Evolutionary conservation across 2,329 filamentous ascomycete species (phyloP), one percentile per base, ranked within the genome.

Genomic region (Scortechinia acanthostroma): DNA sequence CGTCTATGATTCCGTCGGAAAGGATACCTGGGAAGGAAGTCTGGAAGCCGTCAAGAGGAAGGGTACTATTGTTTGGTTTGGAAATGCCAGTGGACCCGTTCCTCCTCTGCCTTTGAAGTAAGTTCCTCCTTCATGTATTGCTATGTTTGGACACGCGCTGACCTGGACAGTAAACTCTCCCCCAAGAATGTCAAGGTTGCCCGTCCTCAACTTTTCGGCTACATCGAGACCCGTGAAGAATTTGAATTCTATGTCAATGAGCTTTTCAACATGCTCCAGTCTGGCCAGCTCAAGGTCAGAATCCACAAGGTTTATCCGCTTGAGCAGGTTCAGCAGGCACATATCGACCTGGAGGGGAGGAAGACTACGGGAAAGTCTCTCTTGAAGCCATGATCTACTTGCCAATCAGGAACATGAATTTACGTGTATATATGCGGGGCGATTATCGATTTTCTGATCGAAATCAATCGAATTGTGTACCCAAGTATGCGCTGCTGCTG

Each of bases 1-100:
- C 6, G 84, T 95, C 21, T 94, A 89, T 58, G 90, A 95, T 59
- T 86, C 87, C 4, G 88, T 95, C 2, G 91, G 90, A 13, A 88
- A 88, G 67, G 74, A 75, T 43, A 95, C 91, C 0, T 95, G 93
- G 65, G 88, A 95, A 53, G 72, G 77, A 17, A 85, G 83, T 55
- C 60, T 95, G 51, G 79, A 90, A 51, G 76, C 80, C 53, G 73
- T 91, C 45, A 86, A 83, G 52, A 63, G 82, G 50, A 94, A 94
- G 69, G 91, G 89, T 3, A 84, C 73, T 2, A 65, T 95, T 55
- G 74, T 89, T 21, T 83, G 79, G 43, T 94, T 91, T 64, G 89
- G 89, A 2, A 94, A 94, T 64, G 86, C 88, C 17, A 40, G 35
- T 19, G 35, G 35, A 17, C 35, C 35, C 6, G 35, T 40, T 13